Conservation (phyloP, 257 asterid genomes). For the Solanum okadae region DNA sequence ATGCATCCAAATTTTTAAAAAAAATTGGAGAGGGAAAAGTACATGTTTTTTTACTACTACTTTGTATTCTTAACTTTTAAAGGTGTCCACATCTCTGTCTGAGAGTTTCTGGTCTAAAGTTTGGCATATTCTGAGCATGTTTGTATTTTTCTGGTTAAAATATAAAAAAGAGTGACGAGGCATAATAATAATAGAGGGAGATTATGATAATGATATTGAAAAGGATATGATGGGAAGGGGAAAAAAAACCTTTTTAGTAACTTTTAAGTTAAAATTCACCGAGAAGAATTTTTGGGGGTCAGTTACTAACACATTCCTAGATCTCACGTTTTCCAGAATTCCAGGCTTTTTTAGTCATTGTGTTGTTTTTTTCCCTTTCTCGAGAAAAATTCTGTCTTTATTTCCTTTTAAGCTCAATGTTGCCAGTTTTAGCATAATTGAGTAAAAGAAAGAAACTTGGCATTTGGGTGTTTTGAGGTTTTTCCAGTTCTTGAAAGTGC, state of each 20-base stretch:
- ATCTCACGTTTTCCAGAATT: constrained; percentile 58
- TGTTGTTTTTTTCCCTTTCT: constrained; percentile 6
- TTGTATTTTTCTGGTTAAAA: constrained; percentile 43
- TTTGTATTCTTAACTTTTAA: not conserved
- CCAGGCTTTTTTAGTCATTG: constrained; percentile 10
- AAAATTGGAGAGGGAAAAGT: not conserved
- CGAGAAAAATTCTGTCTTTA: constrained; percentile 29
- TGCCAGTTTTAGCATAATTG: not conserved
- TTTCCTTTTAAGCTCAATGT: not conserved
- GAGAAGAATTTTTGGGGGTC: constrained; percentile 34
- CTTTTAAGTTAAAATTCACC: not conserved
- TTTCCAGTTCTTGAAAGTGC: constrained; percentile 3
- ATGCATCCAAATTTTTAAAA: not conserved
- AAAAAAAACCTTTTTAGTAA: not conserved
- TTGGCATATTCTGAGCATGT: constrained; percentile 49
- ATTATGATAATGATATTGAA: constrained; percentile 12
- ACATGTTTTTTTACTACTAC: not conserved
- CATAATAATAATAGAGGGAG: constrained; percentile 8
- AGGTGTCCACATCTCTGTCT: constrained; percentile 51
- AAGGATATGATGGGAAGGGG: constrained; percentile 13
- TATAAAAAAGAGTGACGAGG: constrained; percentile 1
- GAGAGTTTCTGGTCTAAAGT: constrained; percentile 55
- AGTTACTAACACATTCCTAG: constrained; percentile 34
- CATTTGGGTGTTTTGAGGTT: not conserved
- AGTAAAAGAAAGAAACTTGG: not conserved